Conservation (phyloP, 2,329 filamentous ascomycete genomes). For the Ceratocystis cacaofunesta region DNA sequence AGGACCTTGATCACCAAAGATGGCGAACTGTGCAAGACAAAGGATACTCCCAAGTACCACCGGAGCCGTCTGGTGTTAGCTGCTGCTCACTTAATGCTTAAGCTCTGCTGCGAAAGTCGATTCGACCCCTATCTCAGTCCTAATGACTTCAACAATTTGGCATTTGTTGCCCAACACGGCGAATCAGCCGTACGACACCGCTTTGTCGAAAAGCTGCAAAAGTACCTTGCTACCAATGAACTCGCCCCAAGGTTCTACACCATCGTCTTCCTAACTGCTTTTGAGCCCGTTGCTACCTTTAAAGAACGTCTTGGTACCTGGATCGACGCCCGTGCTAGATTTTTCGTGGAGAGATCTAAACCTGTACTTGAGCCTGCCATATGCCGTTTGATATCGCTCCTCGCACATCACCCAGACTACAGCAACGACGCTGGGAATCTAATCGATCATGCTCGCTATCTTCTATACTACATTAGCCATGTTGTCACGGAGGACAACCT, state of each 20-base stretch:
- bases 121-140: conserved; percentile 64
- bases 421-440: conserved; percentile 50
- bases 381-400: conserved; percentile 66
- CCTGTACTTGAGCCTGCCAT: conserved; percentile 67
- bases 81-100: conserved; percentile 67
- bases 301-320: conserved; percentile 69
- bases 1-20: conserved; percentile 59
- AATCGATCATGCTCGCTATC: conserved; percentile 71
- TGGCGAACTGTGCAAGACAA: conserved; percentile 65
- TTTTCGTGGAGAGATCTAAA: conserved; percentile 44
- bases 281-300: conserved; percentile 64
- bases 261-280: conserved; percentile 78
- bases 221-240: conserved; percentile 63
- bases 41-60: conserved; percentile 62
- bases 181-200: conserved; percentile 57
- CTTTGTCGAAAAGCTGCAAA: conserved; percentile 78
- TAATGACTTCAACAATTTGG: conserved; percentile 64
- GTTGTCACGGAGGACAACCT: conserved; percentile 79
- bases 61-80: conserved; percentile 66
- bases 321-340: conserved; percentile 65
- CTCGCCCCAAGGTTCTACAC: conserved; percentile 70
- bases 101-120: conserved; percentile 62
- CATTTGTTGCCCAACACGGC: conserved; percentile 66
- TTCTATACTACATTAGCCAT: conserved; percentile 73
- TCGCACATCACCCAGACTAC: conserved; percentile 92